Evolutionary conservation across 2,329 filamentous ascomycete species (phyloP), one percentile per base, ranked within the genome.

Genomic region (Fusarium albosuccineum): DNA sequence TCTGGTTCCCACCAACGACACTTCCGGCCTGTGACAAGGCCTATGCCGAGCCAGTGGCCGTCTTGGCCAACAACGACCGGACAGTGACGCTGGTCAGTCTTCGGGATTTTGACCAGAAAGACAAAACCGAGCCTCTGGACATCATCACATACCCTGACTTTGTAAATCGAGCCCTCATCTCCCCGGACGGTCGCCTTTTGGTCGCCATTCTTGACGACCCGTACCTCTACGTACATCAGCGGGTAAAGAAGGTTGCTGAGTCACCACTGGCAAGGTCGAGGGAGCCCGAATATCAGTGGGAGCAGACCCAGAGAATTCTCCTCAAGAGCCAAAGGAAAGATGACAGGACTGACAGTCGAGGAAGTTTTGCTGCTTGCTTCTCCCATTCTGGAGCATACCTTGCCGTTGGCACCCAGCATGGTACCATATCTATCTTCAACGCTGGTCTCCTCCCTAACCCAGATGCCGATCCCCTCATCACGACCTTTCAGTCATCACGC

Each of bases 121-220:
- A 81, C 14, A 77, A 78, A 48, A 77, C 78, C 13, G 84, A 91
- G 62, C 83, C 91, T 36, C 80, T 97, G 22, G 89, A 92, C 56
- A 85, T 89, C 42, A 82, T 97, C 54, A 85, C 87, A 5, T 91
- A 97, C 67, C 91, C 92, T 6, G 92, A 95, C 75, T 92, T 90
- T 67, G 95, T 98, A 82, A 99, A 99, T 73, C 93, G 97, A 74
- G 93, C 94, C 34, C 88, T 94, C n/a, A 90, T 99, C 53, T 97
- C 95, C 7, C 96, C 95, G 0, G 92, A 97, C 75, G 95, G 94
- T 1, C 87, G 85, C 17, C 80, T 95, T 10, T 83, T 98, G 17
- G 86, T 94, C 6, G 92, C 94, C 2, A 92, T 98, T 42, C 92
- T 95, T 40, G 96, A 99, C 75, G 91, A 94, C 72, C 91, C 93